Evolutionary conservation across 805 yeast species (phyloP), one percentile per base, ranked within the genome.

Genomic region (Starmerella cellae): DNA sequence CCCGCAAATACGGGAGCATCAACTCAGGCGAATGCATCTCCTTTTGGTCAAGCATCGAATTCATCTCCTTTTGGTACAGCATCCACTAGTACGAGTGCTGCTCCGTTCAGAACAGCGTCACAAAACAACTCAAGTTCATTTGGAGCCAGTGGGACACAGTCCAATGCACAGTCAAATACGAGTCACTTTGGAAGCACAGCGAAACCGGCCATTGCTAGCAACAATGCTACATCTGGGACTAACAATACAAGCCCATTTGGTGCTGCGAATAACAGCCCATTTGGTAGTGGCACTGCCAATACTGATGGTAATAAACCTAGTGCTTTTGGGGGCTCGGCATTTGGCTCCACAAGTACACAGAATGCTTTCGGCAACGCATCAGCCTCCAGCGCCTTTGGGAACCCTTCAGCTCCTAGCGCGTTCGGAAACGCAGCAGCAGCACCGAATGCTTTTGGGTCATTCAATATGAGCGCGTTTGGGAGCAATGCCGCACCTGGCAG

Each of bases 381-480:
- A n/a, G 5, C 22, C 11, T 4, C 37, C 6, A 28, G 37, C 17
- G 34, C 41, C 6, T 21, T 26, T 11, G 28, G 33, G 2, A n/a
- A 29, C 18, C 16, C 40, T 18, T 42, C 35, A 37, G 20, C 38
- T 4, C 16, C 22, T n/a, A 32, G 43, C 19, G 38, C 40, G 10
- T 37, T 39, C 21, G 41, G 38, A 26, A 24, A 24, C 32, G 19
- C 42, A 5, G 3, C 43, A 4, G 21, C 22, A 8, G 19, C 44
- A 10, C 31, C 46, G 21, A n/a, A n/a, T n/a, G n/a, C n/a, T n/a
- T n/a, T n/a, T n/a, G n/a, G n/a, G n/a, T n/a, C n/a, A n/a, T n/a
- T n/a, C n/a, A n/a, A n/a, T n/a, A n/a, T n/a, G n/a, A 13, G 28
- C 13, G 28, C 28, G 20, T 45, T 43, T 32, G 43, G 39, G 21